Conservation (phyloP, 306 rosid genomes). For the Medicago truncatula region MtrunA17r5.0-ANR NC_053042.1:28668501-28669000, state of each 20-base stretch:
- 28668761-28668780: conserved; percentile 9
- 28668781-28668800: conserved; percentile 11
- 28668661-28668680: conserved; percentile 39
- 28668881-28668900: conserved; percentile 61
- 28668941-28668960: conserved; percentile 84
- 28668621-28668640: conserved; percentile 27
- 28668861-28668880: conserved; percentile 77
- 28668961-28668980: conserved; percentile 59
- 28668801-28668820: conserved; percentile 31
- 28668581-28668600: conserved; percentile 20
- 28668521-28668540: conserved; percentile 26
- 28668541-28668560: conserved; percentile 23
- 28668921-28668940: conserved; percentile 85
- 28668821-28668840: conserved; percentile 37
- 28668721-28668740: conserved; percentile 33
- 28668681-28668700: conserved; percentile 8
- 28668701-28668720: conserved; percentile 3
- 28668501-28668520: conserved; percentile 17
- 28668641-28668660: conserved; percentile 34
- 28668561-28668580: conserved; percentile 11
- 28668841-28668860: conserved; percentile 60
- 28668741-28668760: conserved; percentile 30
- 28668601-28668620: conserved; percentile 20
- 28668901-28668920: conserved; percentile 62
- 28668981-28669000: conserved; percentile 74